Conservation (phyloP, 2,329 filamentous ascomycete species). For the Colletotrichum abscissum region DNA sequence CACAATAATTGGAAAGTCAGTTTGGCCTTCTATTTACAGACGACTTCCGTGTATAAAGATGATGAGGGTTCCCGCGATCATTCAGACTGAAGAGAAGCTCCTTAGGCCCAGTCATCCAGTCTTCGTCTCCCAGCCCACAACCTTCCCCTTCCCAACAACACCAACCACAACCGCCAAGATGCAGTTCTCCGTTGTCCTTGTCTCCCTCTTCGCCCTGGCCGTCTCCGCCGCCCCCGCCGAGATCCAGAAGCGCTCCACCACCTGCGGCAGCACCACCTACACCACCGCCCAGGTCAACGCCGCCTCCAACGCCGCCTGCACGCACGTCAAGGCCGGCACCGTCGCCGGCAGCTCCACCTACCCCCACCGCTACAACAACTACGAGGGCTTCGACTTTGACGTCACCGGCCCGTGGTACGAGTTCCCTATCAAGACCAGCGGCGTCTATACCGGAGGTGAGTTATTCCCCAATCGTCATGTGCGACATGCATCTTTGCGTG, state of each 20-base stretch:
- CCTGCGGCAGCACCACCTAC: constrained; percentile 67
- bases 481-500: background rate
- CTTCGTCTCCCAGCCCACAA: background rate
- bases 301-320: constrained; percentile 63
- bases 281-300: constrained; percentile 58
- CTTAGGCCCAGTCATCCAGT: background rate
- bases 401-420: constrained; percentile 71
- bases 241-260: constrained; percentile 49
- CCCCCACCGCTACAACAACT: constrained; percentile 72
- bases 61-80: background rate
- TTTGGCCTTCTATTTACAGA: background rate
- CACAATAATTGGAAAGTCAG: background rate
- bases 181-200: constrained; percentile 34
- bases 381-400: constrained; percentile 70
- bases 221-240: constrained; percentile 26
- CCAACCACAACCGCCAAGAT: constrained; percentile 14
- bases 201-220: constrained; percentile 33
- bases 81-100: background rate
- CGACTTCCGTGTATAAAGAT: constrained; percentile 1
- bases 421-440: constrained; percentile 69
- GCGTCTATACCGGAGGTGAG: constrained; percentile 68
- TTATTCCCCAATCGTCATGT: constrained; percentile 20
- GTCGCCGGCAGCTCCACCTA: constrained; percentile 54
- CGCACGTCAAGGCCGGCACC: constrained; percentile 55
- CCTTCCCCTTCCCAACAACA: background rate